Evolutionary conservation across 306 rosid genomes (phyloP).

Genomic region (cucumber (Cucumis sativus)): DNA sequence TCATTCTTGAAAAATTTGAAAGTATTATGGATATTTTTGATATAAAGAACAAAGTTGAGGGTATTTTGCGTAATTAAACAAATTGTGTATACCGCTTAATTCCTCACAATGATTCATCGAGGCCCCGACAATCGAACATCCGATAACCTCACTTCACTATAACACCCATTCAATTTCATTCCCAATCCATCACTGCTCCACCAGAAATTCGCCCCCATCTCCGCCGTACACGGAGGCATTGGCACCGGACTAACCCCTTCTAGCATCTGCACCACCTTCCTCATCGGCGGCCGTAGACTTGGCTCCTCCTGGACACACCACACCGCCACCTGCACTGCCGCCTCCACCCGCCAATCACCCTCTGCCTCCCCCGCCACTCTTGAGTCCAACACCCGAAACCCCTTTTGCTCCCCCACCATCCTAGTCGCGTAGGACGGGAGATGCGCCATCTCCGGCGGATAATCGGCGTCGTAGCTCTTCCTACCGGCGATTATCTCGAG

Average conservation of each 20-base stretch:
- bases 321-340: constrained; percentile 18
- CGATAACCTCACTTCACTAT: constrained; percentile 14
- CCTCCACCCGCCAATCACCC: constrained; percentile 17
- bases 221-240: constrained; percentile 1
- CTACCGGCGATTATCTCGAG: constrained; percentile 28
- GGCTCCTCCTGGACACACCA: constrained; percentile 31
- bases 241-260: constrained; percentile 18
- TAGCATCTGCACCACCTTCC: constrained; percentile 30
- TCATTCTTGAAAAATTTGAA: too few relatives aligned
- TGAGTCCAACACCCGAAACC: constrained; percentile 31
- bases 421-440: constrained; percentile 19
- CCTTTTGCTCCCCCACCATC: constrained; percentile 38
- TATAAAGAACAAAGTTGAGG: too few relatives aligned
- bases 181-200: constrained; percentile 20
- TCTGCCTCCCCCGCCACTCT: constrained; percentile 29
- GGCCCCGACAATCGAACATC: constrained; percentile 25
- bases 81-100: too few relatives aligned
- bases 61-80: too few relatives aligned
- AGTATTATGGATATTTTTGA: too few relatives aligned
- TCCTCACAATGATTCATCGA: not conserved
- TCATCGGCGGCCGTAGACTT: constrained; percentile 29
- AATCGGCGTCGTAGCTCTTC: constrained; percentile 13
- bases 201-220: constrained; percentile 6
- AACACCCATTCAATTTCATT: not conserved
- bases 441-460: constrained; percentile 17